Conservation (phyloP, 495 filamentous ascomycete genomes). For the Neurospora terricola region DNA sequence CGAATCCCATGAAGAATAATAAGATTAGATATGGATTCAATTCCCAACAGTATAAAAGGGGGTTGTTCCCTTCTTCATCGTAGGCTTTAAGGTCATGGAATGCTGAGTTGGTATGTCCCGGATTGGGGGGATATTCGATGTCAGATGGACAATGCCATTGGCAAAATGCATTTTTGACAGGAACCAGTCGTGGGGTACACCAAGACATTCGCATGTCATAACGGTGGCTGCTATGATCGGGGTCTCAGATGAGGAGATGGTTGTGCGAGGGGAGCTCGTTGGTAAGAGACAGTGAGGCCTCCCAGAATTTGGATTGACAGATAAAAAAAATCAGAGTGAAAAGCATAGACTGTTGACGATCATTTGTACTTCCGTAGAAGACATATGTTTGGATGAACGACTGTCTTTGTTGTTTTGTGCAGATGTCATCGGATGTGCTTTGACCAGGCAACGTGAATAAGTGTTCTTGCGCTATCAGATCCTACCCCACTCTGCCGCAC, state of each 20-base stretch:
- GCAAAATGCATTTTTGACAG: not conserved
- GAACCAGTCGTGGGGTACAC: not conserved
- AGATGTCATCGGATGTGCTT: not conserved
- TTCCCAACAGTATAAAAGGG: not conserved
- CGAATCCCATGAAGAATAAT: not conserved
- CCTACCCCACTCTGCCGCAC: not conserved
- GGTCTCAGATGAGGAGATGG: not conserved
- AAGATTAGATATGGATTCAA: not conserved
- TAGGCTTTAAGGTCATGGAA: too few relatives aligned
- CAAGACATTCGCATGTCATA: not conserved
- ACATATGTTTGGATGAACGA: not conserved
- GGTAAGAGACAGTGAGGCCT: too few relatives aligned
- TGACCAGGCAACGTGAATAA: not conserved
- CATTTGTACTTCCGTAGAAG: too few relatives aligned
- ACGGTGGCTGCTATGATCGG: not conserved
- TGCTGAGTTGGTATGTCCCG: too few relatives aligned
- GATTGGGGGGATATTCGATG: not conserved
- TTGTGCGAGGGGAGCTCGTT: too few relatives aligned
- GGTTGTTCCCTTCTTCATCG: too few relatives aligned
- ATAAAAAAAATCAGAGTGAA: too few relatives aligned
- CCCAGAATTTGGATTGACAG: too few relatives aligned
- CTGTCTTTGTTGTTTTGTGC: not conserved
- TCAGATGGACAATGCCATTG: too few relatives aligned
- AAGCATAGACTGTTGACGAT: too few relatives aligned
- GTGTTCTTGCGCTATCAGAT: not conserved